These are phyloP conservation scores for Chrysoporthe austroafricana DNA, from an alignment of 2,329 filamentous ascomycete species.

Conservation along the genomic window DNA sequence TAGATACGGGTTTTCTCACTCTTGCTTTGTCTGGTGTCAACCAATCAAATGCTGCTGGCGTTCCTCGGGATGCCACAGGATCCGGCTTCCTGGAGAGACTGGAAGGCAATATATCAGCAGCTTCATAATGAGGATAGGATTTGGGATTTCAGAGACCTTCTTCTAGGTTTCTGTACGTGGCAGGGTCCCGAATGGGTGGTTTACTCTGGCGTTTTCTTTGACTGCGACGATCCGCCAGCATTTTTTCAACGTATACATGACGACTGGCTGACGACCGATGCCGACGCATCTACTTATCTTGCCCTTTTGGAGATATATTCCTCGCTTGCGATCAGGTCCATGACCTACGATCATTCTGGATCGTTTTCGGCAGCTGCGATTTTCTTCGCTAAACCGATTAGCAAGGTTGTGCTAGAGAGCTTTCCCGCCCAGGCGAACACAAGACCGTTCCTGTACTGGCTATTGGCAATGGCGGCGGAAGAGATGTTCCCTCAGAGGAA, in stretches of 20 bases:
- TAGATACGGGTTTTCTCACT: neutral
- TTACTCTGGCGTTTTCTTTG: neutral
- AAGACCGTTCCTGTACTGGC: constrained; percentile 1
- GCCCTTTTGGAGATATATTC: constrained; percentile 11
- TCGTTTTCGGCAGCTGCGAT: neutral
- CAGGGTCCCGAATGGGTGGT: neutral
- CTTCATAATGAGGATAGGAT: neutral
- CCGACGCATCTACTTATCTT: constrained; percentile 4
- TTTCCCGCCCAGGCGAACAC: constrained; percentile 2
- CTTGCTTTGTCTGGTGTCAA: neutral
- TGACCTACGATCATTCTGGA: too few species aligned
- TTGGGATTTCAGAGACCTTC: constrained; percentile 9
- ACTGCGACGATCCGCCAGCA: neutral
- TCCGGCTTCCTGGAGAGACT: neutral
- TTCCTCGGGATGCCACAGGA: neutral
- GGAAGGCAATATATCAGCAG: neutral
- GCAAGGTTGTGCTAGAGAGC: neutral
- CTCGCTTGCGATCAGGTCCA: neutral
- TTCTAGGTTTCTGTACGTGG: neutral
- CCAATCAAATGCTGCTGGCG: too few species aligned
- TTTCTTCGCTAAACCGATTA: neutral
- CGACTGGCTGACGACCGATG: neutral
- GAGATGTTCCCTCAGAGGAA: neutral
- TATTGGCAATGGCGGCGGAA: neutral
- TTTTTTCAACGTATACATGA: constrained; percentile 4